Evolutionary conservation across 2,329 filamentous ascomycete genomes (phyloP), one percentile per base, ranked within the genome.

Genomic region (Fusarium camptoceras): DNA sequence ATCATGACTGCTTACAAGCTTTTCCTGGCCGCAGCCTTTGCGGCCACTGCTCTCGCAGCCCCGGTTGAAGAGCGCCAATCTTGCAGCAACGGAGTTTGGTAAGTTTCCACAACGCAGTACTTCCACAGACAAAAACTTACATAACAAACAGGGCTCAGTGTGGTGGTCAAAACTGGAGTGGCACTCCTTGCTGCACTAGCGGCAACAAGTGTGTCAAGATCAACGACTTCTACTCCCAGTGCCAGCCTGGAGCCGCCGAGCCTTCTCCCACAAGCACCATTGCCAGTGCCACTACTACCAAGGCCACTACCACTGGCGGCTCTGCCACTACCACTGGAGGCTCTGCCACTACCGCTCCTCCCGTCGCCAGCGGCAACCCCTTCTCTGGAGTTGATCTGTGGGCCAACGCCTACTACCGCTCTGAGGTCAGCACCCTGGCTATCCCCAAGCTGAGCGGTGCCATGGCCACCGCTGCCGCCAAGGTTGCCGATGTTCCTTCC

Each of bases 371-470:
- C 16, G 88, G 88, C n/a, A 88, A 88, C 79, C 85, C 85, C 16
- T 88, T 86, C 76, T 64, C 75, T 14, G 84, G 83, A 18, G 83
- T 86, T 53, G 76, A 81, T 53, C 79, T 84, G 72, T 87, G 84
- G 81, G 83, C 85, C 74, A 88, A 88, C 78, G 78, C 76, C 58
- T 87, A 83, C 80, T 88, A 88, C 73, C 80, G 83, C n/a, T 85
- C 84, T 20, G 85, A 88, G 76, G 81, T 88, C 59, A 81, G 82
- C 58, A 83, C 76, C 37, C 79, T 85, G 20, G 91, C 91, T 10
- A 85, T 92, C 22, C 90, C 91, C 11, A 87, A 86, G 18, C 79
- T 93, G 64, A 86, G 86, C 12, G 83, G 85, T 7, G 82, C 87
- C 25, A 80, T 86, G 75, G 84, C 84, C 16, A 84, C 86, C 20